Evolutionary conservation across 2,329 filamentous ascomycete species (phyloP), one percentile per base, ranked within the genome.

Genomic region (Dactylellina parvicollis): DNA sequence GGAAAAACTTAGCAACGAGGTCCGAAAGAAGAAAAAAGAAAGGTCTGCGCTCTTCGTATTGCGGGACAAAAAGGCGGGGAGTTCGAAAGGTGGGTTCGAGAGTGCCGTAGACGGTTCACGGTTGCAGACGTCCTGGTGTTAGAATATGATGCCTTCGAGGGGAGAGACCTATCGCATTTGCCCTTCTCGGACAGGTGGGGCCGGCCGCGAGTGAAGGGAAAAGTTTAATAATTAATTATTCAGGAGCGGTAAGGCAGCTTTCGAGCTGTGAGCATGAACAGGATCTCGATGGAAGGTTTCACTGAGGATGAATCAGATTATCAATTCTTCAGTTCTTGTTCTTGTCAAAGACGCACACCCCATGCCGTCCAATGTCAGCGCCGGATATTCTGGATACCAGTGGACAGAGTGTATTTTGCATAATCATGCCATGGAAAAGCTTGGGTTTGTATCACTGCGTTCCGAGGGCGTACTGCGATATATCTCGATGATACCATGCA

Each of bases 11-110:
- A 42, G 26, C 32, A 46, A 52, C 46, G 46, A 54, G 36, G 24
- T 54, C 50, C 22, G 46, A 36, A 70, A 38, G 55, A 54, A 66
- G 42, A 50, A 56, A 57, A 60, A 60, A 72, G 38, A 64, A 65
- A 59, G 57, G 47, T 46, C 44, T 24, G 36, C 24, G 16, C 16
- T 22, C 1, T 36, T 52, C 34, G 28, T 36, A 36, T 62, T 56
- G 40, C 66, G 57, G 66, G 57, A 64, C 57, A 50, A 38, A 57
- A 55, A 57, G 57, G 66, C 57, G 66, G 66, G 66, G 66, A n/a
- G n/a, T n/a, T n/a, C n/a, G n/a, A 62, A 64, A 46, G n/a, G 42
- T 24, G 20, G 2, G 20, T 10, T 3, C 12, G 30, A n/a, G 14
- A 18, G 18, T 20, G n/a, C 14, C 14, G 18, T 49, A 4, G 16